Base-by-base conservation (phyloP, 495 filamentous ascomycete genomes). In the Aspergillus biplanus region DNA sequence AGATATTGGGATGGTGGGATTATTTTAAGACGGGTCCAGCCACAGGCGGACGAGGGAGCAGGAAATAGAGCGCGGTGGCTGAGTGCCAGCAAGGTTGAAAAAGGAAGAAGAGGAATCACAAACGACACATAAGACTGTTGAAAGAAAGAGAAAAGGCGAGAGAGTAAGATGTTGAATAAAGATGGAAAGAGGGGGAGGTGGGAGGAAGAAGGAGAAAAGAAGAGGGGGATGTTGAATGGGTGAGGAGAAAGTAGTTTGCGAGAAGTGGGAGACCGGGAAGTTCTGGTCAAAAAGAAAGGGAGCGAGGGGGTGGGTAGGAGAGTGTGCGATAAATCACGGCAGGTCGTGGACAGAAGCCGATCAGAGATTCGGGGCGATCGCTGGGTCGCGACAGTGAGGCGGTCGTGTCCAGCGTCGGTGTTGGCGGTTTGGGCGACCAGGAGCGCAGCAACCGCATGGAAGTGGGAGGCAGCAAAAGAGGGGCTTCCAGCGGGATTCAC, bases 21-120 rank as follows among this genome's bases (percentile, higher is more conserved):
- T 69, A 73, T 75, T 73, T 64, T 64, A 59, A 71, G 74, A 67
- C 73, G 72, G 75, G 80, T 82, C 80, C 77, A 81, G 80, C 77
- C 79, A 81, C 77, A 78, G 81, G 77, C 75, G 76, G 76, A 79
- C 67, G 52, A 65, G 70, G 58, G 56, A 63, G 70, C 72, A 65
- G 66, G 67, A 77, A 57, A 56, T 44, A 44, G 34, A 50, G 56
- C 16, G 35, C 13, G 49, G 34, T 44, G 32, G 42, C 5, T 44
- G 50, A 31, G 54, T 34, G 58, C 61, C 56, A 60, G 49, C 53
- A 15, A 52, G 60, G 55, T 53, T 59, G 62, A 67, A 62, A 66
- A 64, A 70, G 67, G 70, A 69, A 68, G 72, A 69, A 72, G 69
- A 71, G 68, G 63, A 69, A 70, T 76, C 72, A 72, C 68, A 74